Base-by-base conservation (phyloP, 2,329 filamentous ascomycete species). In the Trichoderma citrinoviride region DNA sequence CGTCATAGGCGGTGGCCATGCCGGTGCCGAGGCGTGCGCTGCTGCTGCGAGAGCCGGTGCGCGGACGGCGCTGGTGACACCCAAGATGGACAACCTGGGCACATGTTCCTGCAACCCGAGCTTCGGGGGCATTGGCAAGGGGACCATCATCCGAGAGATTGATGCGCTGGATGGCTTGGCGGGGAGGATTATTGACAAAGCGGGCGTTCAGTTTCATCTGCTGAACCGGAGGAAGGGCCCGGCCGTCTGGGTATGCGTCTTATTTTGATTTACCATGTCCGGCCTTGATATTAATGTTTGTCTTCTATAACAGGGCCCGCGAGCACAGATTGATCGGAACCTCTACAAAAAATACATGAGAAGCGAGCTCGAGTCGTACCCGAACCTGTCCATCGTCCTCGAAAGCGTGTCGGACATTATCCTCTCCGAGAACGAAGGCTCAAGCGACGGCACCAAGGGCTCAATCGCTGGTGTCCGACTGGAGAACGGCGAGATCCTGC, bases 81-180 rank as follows among this genome's bases (percentile, higher is more conserved):
- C 94, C 2, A 92, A 90, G 66, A 77, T 92, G 65, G 89, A 93
- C 66, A 97, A 97, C 71, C 87, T 98, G 21, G 94, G 94, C 63
- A 92, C 95, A 33, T 98, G 94, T 79, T 97, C 93, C 41, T 98
- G 94, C 80, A 98, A 98, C 75, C 94, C 94, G 1, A 96, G 92
- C 68, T 96, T 99, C 74, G 95, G 95, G 44, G 95, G 95, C n/a
- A 98, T 99, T 71, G 95, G 95, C 50, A 99, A 99, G 76, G 95
- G 95, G 17, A 98, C 92, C 10, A 97, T 99, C 81, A 82, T 99
- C 57, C 89, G 94, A 47, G 95, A 99, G 77, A 89, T 99, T 37
- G 95, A 99, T 79, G 95, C 95, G 0, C 82, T 99, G 66, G 95
- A 98, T 73, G 95, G 95, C 0, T 81, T 99, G 21, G 90, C 93